phyloP scores from a whole-genome alignment of 139 green algal genomes.

The Spirogloea muscicola region DNA sequence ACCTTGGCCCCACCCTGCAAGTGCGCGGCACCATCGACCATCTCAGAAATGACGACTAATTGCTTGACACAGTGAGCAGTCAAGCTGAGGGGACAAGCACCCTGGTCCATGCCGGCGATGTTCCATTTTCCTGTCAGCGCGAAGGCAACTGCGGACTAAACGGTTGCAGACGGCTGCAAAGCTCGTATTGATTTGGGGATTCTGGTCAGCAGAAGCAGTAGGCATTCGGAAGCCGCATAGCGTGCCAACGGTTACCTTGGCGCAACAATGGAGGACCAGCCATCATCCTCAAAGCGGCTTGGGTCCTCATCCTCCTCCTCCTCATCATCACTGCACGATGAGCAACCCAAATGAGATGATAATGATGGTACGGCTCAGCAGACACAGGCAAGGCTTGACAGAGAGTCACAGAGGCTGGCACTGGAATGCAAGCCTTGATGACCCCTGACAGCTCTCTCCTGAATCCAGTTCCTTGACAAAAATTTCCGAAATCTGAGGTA shows the following conservation, averaged over 20 bases:
- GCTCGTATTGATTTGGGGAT: background rate
- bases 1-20: too few relatives aligned
- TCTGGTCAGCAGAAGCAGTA: background rate
- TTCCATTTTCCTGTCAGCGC: background rate
- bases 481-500: too few relatives aligned
- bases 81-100: background rate
- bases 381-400: too few relatives aligned
- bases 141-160: background rate
- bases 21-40: too few relatives aligned
- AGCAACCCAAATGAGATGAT: too few relatives aligned
- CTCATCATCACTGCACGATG: too few relatives aligned
- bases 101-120: background rate
- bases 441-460: too few relatives aligned
- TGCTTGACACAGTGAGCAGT: background rate
- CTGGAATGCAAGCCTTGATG: too few relatives aligned
- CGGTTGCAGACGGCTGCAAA: background rate
- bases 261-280: slow-evolving; percentile 36
- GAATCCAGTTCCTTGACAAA: too few relatives aligned
- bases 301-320: slow-evolving; percentile 36
- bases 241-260: slow-evolving; percentile 19
- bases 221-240: background rate
- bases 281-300: slow-evolving; percentile 27
- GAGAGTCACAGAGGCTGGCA: too few relatives aligned
- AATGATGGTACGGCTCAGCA: too few relatives aligned
- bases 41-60: too few relatives aligned